These are phyloP conservation scores for Pseudogymnoascus sp. DNA, from an alignment of 2,329 filamentous ascomycete genomes.

Conservation along the genomic window DNA sequence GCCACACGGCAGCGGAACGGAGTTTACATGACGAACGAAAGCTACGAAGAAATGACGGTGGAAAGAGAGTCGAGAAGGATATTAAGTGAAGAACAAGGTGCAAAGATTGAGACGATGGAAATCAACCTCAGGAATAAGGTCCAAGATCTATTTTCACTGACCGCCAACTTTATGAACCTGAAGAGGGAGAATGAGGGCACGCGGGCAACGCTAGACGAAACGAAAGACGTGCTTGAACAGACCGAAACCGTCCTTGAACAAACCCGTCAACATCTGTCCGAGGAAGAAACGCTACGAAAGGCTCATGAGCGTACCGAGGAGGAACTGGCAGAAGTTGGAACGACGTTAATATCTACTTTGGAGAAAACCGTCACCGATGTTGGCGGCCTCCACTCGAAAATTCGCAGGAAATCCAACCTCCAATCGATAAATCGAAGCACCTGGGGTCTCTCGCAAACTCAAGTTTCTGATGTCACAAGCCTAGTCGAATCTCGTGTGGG, in stretches of 20 bases:
- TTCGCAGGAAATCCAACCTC: constrained; percentile 74
- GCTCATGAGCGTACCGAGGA: constrained; percentile 81
- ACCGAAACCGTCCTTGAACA: constrained; percentile 75
- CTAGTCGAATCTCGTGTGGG: constrained; percentile 68
- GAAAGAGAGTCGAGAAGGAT: constrained; percentile 89
- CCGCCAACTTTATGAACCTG: constrained; percentile 74
- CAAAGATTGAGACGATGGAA: constrained; percentile 88
- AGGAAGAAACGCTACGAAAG: constrained; percentile 70
- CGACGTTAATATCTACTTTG: constrained; percentile 68
- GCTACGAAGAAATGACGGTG: constrained; percentile 82
- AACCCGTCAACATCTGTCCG: constrained; percentile 65
- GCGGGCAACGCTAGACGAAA: constrained; percentile 62
- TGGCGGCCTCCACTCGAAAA: constrained; percentile 73
- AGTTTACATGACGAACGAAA: constrained; percentile 83
- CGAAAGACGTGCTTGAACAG: constrained; percentile 72
- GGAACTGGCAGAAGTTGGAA: constrained; percentile 63
- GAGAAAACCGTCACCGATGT: constrained; percentile 72
- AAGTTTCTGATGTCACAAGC: constrained; percentile 67
- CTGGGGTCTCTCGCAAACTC: constrained; percentile 68
- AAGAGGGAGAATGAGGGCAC: constrained; percentile 85
- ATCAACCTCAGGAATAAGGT: constrained; percentile 85
- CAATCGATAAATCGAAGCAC: constrained; percentile 68
- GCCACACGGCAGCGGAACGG: constrained; percentile 88
- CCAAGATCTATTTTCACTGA: constrained; percentile 81
- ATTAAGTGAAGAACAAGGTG: constrained; percentile 81